These are phyloP conservation scores for Colletotrichum godetiae DNA, from an alignment of 2,329 filamentous ascomycete species.

Conservation along the genomic window DNA sequence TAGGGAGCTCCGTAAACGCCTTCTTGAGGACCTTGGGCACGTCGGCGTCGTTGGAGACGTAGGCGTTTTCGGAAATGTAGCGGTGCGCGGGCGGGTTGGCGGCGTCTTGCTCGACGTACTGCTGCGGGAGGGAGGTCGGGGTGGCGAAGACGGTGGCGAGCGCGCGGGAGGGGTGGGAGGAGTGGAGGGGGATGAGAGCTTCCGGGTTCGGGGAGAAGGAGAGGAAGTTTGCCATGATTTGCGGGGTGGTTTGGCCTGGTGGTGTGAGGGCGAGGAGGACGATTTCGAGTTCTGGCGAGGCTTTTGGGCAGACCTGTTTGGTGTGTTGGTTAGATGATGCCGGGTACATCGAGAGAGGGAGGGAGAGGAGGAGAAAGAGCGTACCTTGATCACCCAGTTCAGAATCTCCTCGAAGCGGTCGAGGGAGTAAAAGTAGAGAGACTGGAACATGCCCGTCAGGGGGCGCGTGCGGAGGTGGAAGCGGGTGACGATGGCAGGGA, in stretches of 20 bases:
- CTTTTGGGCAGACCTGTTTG: slow-evolving; percentile 42
- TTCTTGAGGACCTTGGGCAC: slow-evolving; percentile 55
- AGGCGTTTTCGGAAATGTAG: slow-evolving; percentile 63
- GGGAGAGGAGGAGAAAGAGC: slow-evolving; percentile 14
- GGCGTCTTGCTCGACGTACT: slow-evolving; percentile 55
- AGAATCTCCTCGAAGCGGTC: slow-evolving; percentile 56
- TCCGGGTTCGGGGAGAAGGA: slow-evolving; percentile 51
- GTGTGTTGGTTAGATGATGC: not conserved
- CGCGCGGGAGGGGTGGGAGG: slow-evolving; percentile 29
- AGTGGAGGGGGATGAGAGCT: slow-evolving; percentile 19
- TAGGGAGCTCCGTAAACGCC: slow-evolving; percentile 60
- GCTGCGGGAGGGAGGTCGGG: slow-evolving; percentile 50
- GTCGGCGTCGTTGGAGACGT: slow-evolving; percentile 59
- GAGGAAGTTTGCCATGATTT: slow-evolving; percentile 51
- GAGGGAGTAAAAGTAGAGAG: slow-evolving; percentile 58
- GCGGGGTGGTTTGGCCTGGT: slow-evolving; percentile 42
- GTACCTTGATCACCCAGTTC: slow-evolving; percentile 58
- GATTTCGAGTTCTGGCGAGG: slow-evolving; percentile 52
- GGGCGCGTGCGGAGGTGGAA: slow-evolving; percentile 59
- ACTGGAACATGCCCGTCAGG: slow-evolving; percentile 45
- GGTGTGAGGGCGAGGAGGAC: slow-evolving; percentile 49
- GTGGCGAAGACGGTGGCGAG: slow-evolving; percentile 49
- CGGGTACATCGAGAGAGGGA: no score
- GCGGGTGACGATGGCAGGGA: slow-evolving; percentile 62
- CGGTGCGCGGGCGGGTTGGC: slow-evolving; percentile 62